phyloP scores from a whole-genome alignment of 192 early-diverging fungal genomes.

The Coemansia sp. region DNA sequence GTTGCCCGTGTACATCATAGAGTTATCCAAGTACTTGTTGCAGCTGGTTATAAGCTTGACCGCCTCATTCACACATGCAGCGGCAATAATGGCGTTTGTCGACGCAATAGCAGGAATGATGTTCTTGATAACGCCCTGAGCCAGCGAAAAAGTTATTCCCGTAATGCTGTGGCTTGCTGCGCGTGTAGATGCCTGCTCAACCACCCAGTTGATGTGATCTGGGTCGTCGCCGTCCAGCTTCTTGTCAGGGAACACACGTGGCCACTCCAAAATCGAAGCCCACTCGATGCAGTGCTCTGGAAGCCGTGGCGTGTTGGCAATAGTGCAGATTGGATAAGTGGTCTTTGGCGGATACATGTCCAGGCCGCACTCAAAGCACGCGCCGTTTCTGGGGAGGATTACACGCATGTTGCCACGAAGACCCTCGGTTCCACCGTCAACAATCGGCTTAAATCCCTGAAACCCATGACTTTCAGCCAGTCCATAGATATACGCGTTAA shows the following conservation, averaged over 20 bases:
- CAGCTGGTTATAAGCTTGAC: conserved; percentile 85
- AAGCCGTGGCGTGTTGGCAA: conserved; percentile 94
- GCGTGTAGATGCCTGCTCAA: conserved; percentile 61
- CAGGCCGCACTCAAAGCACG: conserved; percentile 96
- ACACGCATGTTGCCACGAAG: conserved; percentile 95
- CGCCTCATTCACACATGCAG: conserved; percentile 91
- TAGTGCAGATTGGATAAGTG: conserved; percentile 95
- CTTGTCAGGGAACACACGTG: conserved; percentile 69
- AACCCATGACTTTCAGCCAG: conserved; percentile 75
- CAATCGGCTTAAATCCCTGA: conserved; percentile 76
- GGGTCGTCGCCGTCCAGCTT: conserved; percentile 78
- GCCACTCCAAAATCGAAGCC: conserved; percentile 93
- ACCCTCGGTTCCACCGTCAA: conserved; percentile 97
- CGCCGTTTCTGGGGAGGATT: conserved; percentile 78
- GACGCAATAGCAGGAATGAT: conserved; percentile 96
- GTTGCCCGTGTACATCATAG: conserved; percentile 96
- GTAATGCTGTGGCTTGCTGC: conserved; percentile 81
- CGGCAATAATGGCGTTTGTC: conserved; percentile 81
- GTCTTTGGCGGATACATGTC: conserved; percentile 87
- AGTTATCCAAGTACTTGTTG: conserved; percentile 82
- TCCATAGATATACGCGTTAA: conserved; percentile 82
- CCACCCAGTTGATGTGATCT: conserved; percentile 75
- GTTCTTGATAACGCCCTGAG: conserved; percentile 97
- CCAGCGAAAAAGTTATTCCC: conserved; percentile 85
- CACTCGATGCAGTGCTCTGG: conserved; percentile 99